Evolutionary conservation across 768 basidiomycete species (phyloP).

Genomic region (Rickenella mellea): DNA sequence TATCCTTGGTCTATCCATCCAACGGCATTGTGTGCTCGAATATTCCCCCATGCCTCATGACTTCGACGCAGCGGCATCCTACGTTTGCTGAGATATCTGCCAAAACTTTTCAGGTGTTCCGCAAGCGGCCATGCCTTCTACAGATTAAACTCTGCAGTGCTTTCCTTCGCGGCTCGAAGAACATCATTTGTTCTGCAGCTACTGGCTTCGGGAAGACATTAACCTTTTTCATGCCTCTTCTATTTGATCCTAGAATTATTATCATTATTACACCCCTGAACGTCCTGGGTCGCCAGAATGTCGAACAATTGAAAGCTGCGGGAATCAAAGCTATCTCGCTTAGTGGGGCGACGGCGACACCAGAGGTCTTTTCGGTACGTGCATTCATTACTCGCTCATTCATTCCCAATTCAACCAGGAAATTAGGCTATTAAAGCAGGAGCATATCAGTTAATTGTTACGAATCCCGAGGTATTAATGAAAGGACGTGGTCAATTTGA

Average conservation of each 20-base stretch:
- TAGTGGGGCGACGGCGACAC: slow-evolving; percentile 7
- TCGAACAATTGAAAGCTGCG: slow-evolving; percentile 4
- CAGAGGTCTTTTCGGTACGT: slow-evolving; percentile 14
- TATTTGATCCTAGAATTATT: slow-evolving; percentile 6
- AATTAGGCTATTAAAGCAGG: slow-evolving; percentile 17
- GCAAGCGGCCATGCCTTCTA: not conserved
- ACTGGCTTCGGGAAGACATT: not conserved
- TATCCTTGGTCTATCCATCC: too few relatives aligned
- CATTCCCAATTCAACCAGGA: not conserved
- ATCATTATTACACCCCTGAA: slow-evolving; percentile 23
- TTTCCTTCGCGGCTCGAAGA: not conserved
- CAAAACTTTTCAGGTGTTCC: not conserved
- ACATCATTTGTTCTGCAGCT: not conserved
- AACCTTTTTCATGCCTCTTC: not conserved
- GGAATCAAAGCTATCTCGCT: slow-evolving; percentile 14
- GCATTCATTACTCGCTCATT: not conserved
- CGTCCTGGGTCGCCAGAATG: slow-evolving; percentile 21
- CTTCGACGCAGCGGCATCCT: too few relatives aligned
- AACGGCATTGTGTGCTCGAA: too few relatives aligned
- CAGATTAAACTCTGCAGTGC: not conserved
- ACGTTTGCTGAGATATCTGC: too few relatives aligned
- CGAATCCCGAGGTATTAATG: slow-evolving; percentile 20
- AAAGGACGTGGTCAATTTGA: slow-evolving; percentile 12
- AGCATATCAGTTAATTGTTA: slow-evolving; percentile 16
- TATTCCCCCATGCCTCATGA: too few relatives aligned